Evolutionary conservation across 2,329 filamentous ascomycete genomes (phyloP), one percentile per base, ranked within the genome.

Genomic region (Xylariaceae sp.): DNA sequence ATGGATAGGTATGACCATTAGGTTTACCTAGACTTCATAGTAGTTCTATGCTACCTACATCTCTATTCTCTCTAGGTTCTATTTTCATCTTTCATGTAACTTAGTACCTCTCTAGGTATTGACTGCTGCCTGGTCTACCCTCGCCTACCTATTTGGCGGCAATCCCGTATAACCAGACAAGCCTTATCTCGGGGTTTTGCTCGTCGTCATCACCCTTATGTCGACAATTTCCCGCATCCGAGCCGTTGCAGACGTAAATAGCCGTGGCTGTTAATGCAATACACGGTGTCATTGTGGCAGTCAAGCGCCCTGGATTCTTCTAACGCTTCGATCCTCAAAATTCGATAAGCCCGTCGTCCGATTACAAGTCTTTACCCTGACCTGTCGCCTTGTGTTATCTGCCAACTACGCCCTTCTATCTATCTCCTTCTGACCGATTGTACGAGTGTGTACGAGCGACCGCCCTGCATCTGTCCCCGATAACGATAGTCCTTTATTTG

Each of bases 361-460:
- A 40, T 37, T 10, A 51, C 43, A 24, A 50, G 21, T 21, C 23
- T 30, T 16, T 39, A 15, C 32, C 37, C 41, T 23, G 42, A 46
- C 24, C 36, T 32, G 20, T 24, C 20, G 10, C 35, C 44, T 36
- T 47, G n/a, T n/a, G n/a, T 35, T 43, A 33, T 50, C 44, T 53
- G 52, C 48, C 40, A 37, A 49, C 40, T 40, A 29, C 53, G 52
- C 52, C 40, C 43, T 43, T 52, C 43, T 40, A 32, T n/a, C 21
- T n/a, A 33, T 16, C 15, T 30, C 26, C 46, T 8, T 23, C 20
- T 29, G 35, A 53, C 26, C 53, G 30, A 51, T 37, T 32, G 7
- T n/a, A 55, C n/a, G n/a, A n/a, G n/a, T n/a, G n/a, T 23, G 26
- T 30, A 30, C 32, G 10, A 35, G 39, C 52, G 33, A 23, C 37